Base-by-base conservation (phyloP, 2,329 filamentous ascomycete species). In the Leptographium lundbergii region DNA sequence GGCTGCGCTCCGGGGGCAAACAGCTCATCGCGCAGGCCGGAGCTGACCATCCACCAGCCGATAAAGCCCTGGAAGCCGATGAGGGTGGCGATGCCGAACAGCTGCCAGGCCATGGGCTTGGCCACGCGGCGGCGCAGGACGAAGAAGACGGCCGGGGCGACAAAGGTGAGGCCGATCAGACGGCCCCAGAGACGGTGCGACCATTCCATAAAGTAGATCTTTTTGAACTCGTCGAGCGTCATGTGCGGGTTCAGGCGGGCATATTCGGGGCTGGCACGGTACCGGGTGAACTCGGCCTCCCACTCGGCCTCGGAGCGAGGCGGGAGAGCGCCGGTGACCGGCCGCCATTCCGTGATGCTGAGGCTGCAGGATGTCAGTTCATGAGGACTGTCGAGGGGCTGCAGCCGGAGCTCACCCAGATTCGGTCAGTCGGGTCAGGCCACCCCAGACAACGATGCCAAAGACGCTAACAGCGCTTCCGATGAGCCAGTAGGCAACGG, bases 161-260 rank as follows among this genome's bases (percentile, higher is more conserved):
- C 84, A 72, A 97, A 96, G 56, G 89, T 87, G 63, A 97, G 73
- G 61, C 94, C 94, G 60, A 99, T 89, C 66, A 95, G 79, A 64
- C 94, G 86, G 53, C 94, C 94, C 91, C 94, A 97, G 59, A 96
- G 80, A 34, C 94, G 84, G 73, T 99, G 94, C 51, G 86, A 85
- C 94, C 94, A 99, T 77, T 99, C 94, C 94, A 97, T 97, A 72
- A 88, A 99, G 80, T 97, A 99, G 65, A 99, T 99, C 70, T 94
- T 87, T 74, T 97, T 96, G 77, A 97, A 99, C 71, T 99, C 94
- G 60, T 85, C 81, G 59, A 99, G 78, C 36, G 82, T 87, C 94
- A 99, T 99, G 71, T 89, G 83, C 36, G 91, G 87, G 75, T 99
- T 99, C 66, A 99, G 80, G 62, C 91, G 81, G 69, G 88, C 84